These are phyloP conservation scores for Bacterosira constricta DNA, from an alignment of 108 stramenopile genomes.

Conservation along the genomic window DNA sequence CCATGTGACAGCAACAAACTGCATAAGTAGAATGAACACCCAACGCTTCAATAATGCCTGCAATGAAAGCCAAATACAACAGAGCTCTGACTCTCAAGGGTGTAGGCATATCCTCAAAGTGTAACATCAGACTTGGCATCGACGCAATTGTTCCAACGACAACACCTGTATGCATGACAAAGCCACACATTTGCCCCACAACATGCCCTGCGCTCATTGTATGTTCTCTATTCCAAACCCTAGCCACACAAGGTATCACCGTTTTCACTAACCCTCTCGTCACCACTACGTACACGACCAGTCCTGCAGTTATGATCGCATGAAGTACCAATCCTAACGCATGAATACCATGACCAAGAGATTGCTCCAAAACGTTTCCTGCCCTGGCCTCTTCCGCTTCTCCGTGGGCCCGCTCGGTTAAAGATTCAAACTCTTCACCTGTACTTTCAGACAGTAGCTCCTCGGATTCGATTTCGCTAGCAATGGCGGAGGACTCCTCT, in stretches of 20 bases:
- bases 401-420: slow-evolving; percentile 13
- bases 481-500: slow-evolving; percentile 11
- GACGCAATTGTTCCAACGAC: neutral
- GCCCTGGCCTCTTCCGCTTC: slow-evolving; percentile 23
- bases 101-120: slow-evolving; percentile 4
- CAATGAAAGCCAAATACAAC: slow-evolving; percentile 2
- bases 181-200: neutral
- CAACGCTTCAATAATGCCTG: slow-evolving; percentile 13
- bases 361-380: slow-evolving; percentile 15
- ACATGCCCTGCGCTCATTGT: neutral
- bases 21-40: neutral
- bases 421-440: slow-evolving; percentile 32
- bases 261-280: slow-evolving; percentile 15
- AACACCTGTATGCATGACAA: slow-evolving; percentile 16
- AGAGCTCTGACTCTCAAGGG: slow-evolving; percentile 7
- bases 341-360: slow-evolving; percentile 18
- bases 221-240: slow-evolving; percentile 14
- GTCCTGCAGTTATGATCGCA: slow-evolving; percentile 18
- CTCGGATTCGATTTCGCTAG: slow-evolving; percentile 20
- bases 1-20: slow-evolving; percentile 5
- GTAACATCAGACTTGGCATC: neutral
- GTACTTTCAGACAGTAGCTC: slow-evolving; percentile 25
- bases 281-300: slow-evolving; percentile 21
- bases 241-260: neutral
- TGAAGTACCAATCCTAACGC: slow-evolving; percentile 14